Base-by-base conservation (phyloP, 1,284 basidiomycete genomes). In the Ustilago loliicola region DNA sequence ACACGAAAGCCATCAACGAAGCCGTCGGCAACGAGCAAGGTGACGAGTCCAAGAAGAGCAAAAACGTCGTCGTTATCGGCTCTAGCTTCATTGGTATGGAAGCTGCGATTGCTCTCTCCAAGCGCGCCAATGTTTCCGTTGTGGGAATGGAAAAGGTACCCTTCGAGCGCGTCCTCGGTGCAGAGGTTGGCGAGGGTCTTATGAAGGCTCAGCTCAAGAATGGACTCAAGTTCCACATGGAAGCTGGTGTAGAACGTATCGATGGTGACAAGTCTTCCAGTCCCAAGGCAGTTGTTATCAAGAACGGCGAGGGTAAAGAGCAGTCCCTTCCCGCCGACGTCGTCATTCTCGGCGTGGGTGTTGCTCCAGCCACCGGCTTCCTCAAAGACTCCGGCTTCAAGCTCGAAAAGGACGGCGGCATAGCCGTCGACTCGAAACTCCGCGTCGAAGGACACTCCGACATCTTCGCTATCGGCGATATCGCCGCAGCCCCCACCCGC, bases 61-160 rank as follows among this genome's bases (percentile, higher is more conserved):
- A 93, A 82, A 90, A 91, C 61, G 87, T 94, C 54, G 93, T 95
- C 36, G 90, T 97, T 36, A 93, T 97, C 74, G 95, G 95, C 1
- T 93, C 92, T 36, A 94, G 93, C 21, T 98, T 97, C 88, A 98
- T 98, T 83, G 92, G 93, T 61, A 94, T 98, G 93, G 95, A 98
- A 86, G 89, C 94, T 11, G 94, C 94, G 5, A 90, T 89, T 17
- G 93, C 94, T 0, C 88, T 94, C 0, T 85, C 91, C 5, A 91
- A 93, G 92, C 87, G 86, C 7, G 86, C 86, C 58, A 91, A 91
- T 30, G 91, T 94, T 62, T 90, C 93, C 70, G 92, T 96, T 60
- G 90, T 98, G 61, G 94, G 95, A 0, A 92, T 92, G 91, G 93
- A 94, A 79, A 90, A 92, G 66, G 90, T 91, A 64, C 95, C 95